Percentiles rank a stretch among this genome's conserved stretches.
These are phyloP conservation scores for Aspergillus carlsbadensis DNA, from an alignment of 495 filamentous ascomycete genomes.

Conservation along the genomic window DNA sequence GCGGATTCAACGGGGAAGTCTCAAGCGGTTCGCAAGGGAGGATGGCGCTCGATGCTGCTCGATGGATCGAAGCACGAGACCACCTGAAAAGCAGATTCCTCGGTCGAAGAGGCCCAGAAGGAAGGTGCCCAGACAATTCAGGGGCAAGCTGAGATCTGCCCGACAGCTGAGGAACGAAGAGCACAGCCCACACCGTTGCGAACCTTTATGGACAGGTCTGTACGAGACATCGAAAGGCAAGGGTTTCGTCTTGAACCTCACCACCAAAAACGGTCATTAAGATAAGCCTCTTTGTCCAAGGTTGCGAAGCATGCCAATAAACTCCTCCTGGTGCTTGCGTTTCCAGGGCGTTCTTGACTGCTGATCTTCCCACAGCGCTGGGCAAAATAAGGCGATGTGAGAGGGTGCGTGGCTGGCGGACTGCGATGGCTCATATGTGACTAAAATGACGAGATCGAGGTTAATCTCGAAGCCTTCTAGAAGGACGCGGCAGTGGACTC, in stretches of 20 bases:
- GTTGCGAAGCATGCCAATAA: constrained; percentile 4
- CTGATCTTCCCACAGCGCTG: not conserved
- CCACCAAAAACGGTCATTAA: constrained; percentile 1
- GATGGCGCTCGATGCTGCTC: too few relatives aligned
- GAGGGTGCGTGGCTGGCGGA: not conserved
- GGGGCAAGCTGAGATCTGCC: too few relatives aligned
- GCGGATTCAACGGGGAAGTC: too few relatives aligned
- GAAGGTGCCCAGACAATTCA: too few relatives aligned
- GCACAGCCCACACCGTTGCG: too few relatives aligned
- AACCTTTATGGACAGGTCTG: too few relatives aligned
- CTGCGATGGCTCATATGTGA: constrained; percentile 7
- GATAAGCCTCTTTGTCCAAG: constrained; percentile 6
- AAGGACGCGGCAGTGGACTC: not conserved
- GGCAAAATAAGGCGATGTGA: constrained; percentile 2
- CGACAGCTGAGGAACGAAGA: too few relatives aligned
- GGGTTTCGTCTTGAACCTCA: not conserved
- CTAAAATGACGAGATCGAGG: constrained; percentile 14
- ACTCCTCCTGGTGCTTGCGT: not conserved
- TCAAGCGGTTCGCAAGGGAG: too few relatives aligned
- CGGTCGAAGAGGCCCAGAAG: too few relatives aligned
- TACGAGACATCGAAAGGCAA: not conserved
- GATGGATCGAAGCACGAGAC: too few relatives aligned
- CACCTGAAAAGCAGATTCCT: too few relatives aligned
- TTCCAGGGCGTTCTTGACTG: constrained; percentile 3
- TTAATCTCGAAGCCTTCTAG: constrained; percentile 3